These are phyloP conservation scores for Thinopyrum elongatum DNA, from an alignment of 176 grass and related monocot genomes.

Conservation along the genomic window DNA sequence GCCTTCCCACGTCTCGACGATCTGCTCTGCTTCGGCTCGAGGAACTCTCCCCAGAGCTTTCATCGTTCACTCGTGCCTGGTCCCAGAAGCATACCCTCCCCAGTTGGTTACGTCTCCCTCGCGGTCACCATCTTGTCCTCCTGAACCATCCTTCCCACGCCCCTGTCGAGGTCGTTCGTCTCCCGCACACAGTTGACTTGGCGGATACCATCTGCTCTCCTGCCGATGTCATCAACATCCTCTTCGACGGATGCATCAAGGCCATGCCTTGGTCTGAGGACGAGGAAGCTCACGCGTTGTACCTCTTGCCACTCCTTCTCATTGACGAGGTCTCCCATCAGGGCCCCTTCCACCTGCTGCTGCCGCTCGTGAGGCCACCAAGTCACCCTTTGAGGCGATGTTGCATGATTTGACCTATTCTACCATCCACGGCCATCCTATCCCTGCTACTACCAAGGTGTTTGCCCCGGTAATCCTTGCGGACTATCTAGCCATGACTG, in stretches of 20 bases:
- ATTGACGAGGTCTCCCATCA: constrained; percentile 31
- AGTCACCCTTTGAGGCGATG: constrained; percentile 52
- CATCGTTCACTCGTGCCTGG: too few relatives aligned
- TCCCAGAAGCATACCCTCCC: neutral
- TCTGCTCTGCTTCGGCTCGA: too few relatives aligned
- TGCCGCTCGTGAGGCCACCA: neutral
- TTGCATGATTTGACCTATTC: constrained; percentile 61
- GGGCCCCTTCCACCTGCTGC: constrained; percentile 8
- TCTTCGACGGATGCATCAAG: constrained; percentile 65
- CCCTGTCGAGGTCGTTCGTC: constrained; percentile 45
- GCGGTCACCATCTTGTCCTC: neutral
- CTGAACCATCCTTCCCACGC: constrained; percentile 37
- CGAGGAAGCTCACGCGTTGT: constrained; percentile 43
- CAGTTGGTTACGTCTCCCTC: neutral
- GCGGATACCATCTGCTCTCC: constrained; percentile 30
- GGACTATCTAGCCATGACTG: constrained; percentile 60
- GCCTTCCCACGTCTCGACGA: too few relatives aligned
- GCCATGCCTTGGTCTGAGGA: constrained; percentile 60
- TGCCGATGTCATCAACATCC: constrained; percentile 48
- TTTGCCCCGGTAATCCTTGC: constrained; percentile 77
- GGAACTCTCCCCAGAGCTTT: too few relatives aligned
- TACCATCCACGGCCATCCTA: neutral
- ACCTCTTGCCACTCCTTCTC: constrained; percentile 48
- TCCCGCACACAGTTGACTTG: constrained; percentile 67
- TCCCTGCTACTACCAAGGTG: constrained; percentile 46